phyloP scores from a whole-genome alignment of 2,329 filamentous ascomycete species.

The Fusarium lateritium region DNA sequence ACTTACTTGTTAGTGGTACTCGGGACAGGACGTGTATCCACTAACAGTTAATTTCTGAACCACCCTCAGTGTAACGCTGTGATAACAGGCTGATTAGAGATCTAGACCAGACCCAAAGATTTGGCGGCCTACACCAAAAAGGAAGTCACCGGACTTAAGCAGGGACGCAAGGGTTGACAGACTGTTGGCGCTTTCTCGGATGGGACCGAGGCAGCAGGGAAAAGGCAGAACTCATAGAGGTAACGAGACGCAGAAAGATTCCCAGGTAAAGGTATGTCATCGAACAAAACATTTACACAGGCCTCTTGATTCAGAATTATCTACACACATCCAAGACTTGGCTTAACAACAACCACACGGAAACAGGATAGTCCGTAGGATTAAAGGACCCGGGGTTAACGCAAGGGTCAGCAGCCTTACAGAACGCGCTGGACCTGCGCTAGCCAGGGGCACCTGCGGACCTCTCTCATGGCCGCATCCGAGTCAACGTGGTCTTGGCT shows the following conservation, averaged over 20 bases:
- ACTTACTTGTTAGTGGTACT: background rate
- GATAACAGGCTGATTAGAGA: conserved; percentile 12
- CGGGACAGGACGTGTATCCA: accelerated
- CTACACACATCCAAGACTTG: background rate
- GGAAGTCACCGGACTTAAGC: conserved; percentile 39
- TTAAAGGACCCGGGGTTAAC: background rate
- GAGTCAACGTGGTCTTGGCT: conserved; percentile 1
- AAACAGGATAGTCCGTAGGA: background rate
- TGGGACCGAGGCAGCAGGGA: background rate
- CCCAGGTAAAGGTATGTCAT: accelerated
- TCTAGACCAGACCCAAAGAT: conserved; percentile 35
- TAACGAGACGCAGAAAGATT: background rate
- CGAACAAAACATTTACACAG: background rate
- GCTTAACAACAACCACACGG: background rate
- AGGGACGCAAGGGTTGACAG: conserved; percentile 10
- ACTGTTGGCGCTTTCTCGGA: background rate
- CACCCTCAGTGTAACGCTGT: background rate
- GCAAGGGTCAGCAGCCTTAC: conserved; percentile 33
- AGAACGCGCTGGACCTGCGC: conserved; percentile 23
- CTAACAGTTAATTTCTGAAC: background rate
- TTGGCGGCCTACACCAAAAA: conserved; percentile 22
- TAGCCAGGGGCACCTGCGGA: conserved; percentile 19
- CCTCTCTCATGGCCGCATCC: conserved; percentile 9
- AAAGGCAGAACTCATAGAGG: background rate
- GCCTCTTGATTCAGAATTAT: background rate